Conservation (phyloP, 768 basidiomycete species). For the Postia placenta region DNA sequence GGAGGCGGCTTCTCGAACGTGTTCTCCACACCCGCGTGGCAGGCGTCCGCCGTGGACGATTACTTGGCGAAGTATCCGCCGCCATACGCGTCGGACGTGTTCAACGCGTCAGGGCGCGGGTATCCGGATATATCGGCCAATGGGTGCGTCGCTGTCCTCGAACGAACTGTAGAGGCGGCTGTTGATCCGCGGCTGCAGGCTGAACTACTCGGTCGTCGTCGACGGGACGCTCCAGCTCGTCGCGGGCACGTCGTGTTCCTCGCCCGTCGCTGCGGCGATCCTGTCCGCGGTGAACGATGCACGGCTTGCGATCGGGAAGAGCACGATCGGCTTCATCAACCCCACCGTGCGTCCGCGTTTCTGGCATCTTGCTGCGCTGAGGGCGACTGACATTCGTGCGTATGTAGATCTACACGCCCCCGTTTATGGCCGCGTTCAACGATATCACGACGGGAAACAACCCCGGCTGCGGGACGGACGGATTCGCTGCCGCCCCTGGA, state of each 20-base stretch:
- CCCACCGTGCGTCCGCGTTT: slow-evolving; percentile 14
- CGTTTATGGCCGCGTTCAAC: slow-evolving; percentile 18
- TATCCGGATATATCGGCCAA: slow-evolving; percentile 30
- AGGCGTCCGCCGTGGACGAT: slow-evolving; percentile 22
- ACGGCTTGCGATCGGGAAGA: slow-evolving; percentile 22
- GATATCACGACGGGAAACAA: slow-evolving; percentile 21
- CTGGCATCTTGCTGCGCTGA: not conserved
- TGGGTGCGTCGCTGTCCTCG: slow-evolving; percentile 16
- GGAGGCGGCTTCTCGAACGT: slow-evolving; percentile 38
- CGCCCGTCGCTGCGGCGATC: slow-evolving; percentile 60
- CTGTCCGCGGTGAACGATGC: slow-evolving; percentile 47
- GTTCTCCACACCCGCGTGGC: slow-evolving; percentile 31
- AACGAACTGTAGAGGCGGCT: not conserved
- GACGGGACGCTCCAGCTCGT: slow-evolving; percentile 26
- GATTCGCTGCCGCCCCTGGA: slow-evolving; percentile 23
- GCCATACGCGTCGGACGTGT: slow-evolving; percentile 26
- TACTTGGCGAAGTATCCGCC: slow-evolving; percentile 26
- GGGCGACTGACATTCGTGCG: not conserved
- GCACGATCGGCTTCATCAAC: slow-evolving; percentile 31
- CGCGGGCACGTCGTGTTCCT: slow-evolving; percentile 56
- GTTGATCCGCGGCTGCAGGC: slow-evolving; percentile 13
- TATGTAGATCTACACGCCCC: slow-evolving; percentile 16
- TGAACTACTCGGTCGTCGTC: slow-evolving; percentile 24
- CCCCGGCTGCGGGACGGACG: slow-evolving; percentile 25
- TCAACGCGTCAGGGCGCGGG: no score